Evolutionary conservation across 352 stramenopile genomes (phyloP).

Genomic region (Phytophthora uliginosa): DNA sequence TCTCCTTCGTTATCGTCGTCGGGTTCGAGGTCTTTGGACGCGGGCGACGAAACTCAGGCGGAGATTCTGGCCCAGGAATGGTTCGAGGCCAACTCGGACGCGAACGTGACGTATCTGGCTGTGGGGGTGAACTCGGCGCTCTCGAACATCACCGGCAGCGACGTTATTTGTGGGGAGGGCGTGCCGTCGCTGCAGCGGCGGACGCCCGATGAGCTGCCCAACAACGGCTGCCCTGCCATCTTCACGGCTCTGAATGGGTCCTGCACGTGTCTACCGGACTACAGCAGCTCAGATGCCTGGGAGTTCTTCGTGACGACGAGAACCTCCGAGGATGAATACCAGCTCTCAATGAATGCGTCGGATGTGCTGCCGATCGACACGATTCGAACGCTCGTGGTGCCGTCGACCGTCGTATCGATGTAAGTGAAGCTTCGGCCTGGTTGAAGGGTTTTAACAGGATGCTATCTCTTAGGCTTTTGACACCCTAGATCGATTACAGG

Average conservation of each 20-base stretch:
- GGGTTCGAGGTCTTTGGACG: constrained; percentile 1
- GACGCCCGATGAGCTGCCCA: constrained; percentile 27
- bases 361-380: constrained; percentile 43
- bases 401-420: constrained; percentile 38
- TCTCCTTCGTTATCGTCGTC: constrained; percentile 2
- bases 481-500: constrained; percentile 28
- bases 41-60: constrained; percentile 17
- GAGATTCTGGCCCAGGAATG: constrained; percentile 40
- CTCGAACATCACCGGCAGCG: constrained; percentile 34
- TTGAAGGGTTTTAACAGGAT: neutral
- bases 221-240: constrained; percentile 45
- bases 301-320: constrained; percentile 41
- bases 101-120: constrained; percentile 46
- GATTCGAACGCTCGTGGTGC: constrained; percentile 49
- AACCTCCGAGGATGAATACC: constrained; percentile 10
- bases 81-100: constrained; percentile 43
- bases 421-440: constrained; percentile 20
- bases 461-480: neutral
- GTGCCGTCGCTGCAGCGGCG: constrained; percentile 48
- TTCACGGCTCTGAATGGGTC: constrained; percentile 50
- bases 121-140: constrained; percentile 41
- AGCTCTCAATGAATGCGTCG: constrained; percentile 17
- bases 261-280: constrained; percentile 53
- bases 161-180: constrained; percentile 41
- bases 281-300: constrained; percentile 30